Evolutionary conservation across 345 rosid species (phyloP), one percentile per base, ranked within the genome.

Genomic region (Limnanthes douglasii): DNA sequence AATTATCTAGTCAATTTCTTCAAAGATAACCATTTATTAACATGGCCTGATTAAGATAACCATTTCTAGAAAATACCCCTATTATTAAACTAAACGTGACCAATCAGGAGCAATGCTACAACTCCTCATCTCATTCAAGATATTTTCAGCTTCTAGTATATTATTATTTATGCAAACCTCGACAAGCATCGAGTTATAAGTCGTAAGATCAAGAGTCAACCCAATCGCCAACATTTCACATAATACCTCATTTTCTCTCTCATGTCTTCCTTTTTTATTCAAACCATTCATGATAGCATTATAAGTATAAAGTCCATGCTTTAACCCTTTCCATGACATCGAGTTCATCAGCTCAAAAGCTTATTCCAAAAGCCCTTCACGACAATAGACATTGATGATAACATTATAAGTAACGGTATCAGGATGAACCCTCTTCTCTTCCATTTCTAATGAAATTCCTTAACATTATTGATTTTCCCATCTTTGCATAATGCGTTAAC

Each of bases 401-500:
- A 81, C 77, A 34, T 86, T 86, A 50, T 64, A 75, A 1, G 86
- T 81, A 26, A 86, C 92, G 6, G 34, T 32, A 59, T 81, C 86
- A 1, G 78, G 65, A 64, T 41, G 58, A 43, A 86, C 40, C 7
- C 76, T 78, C 15, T 62, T 81, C 50, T 32, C 60, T 60, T 78
- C 62, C 71, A 73, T 57, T 27, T 68, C 57, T 0, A 46, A 23
- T 17, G 80, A 24, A 56, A 69, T 4, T 31, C 10, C 42, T 51
- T 66, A 1, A 67, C 66, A 28, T 51, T 44, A 31, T 51, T 71
- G 34, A 74, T 48, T 41, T 72, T 68, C 33, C 50, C 31, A 60
- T 71, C 90, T 64, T 85, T 86, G 48, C 86, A 86, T 60, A 77
- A 54, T 1, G 94, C 92, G 64, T 81, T 77, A 45, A 77, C 86